A percentile compares a stretch with the other conserved stretches of the same genome.
These are phyloP conservation scores for Gymnopus androsaceus DNA, from an alignment of 1,284 basidiomycete genomes.

Conservation along the genomic window DNA sequence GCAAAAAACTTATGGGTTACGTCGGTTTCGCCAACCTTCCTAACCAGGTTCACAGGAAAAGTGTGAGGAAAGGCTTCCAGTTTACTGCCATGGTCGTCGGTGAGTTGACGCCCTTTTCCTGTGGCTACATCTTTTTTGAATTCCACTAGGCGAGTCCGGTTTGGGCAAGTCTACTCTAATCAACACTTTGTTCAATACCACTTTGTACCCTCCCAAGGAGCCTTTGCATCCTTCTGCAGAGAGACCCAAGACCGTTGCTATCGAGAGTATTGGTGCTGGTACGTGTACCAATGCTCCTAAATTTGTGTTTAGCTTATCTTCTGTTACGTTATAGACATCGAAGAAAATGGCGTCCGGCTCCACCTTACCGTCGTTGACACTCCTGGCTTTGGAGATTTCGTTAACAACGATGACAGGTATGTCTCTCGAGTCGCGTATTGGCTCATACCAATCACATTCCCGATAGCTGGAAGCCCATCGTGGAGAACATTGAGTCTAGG, in stretches of 20 bases:
- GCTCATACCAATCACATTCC: slow-evolving; percentile 14
- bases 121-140: slow-evolving; percentile 21
- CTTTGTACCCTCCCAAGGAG: slow-evolving; percentile 87
- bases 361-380: slow-evolving; percentile 98
- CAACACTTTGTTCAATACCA: slow-evolving; percentile 96
- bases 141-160: slow-evolving; percentile 86
- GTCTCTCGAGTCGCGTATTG: slow-evolving; percentile 24
- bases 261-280: slow-evolving; percentile 97
- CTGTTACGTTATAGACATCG: slow-evolving; percentile 80
- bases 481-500: slow-evolving; percentile 95
- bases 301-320: slow-evolving; percentile 26
- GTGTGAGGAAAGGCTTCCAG: slow-evolving; percentile 94
- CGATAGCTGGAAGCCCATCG: slow-evolving; percentile 91
- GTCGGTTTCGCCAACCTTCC: slow-evolving; percentile 88
- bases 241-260: slow-evolving; percentile 88
- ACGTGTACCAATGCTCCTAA: slow-evolving; percentile 34
- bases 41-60: slow-evolving; percentile 97
- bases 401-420: slow-evolving; percentile 96
- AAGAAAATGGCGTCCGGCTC: slow-evolving; percentile 93
- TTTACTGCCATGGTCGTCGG: slow-evolving; percentile 97
- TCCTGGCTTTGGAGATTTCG: slow-evolving; percentile 95
- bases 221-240: slow-evolving; percentile 83
- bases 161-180: slow-evolving; percentile 97
- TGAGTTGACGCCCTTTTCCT: slow-evolving; percentile 48
- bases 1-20: slow-evolving; percentile 91